A percentile compares a stretch with the other conserved stretches of the same genome.
These are phyloP conservation scores for Clitopilus passeckerianus DNA, from an alignment of 768 basidiomycete genomes.

Conservation along the genomic window DNA sequence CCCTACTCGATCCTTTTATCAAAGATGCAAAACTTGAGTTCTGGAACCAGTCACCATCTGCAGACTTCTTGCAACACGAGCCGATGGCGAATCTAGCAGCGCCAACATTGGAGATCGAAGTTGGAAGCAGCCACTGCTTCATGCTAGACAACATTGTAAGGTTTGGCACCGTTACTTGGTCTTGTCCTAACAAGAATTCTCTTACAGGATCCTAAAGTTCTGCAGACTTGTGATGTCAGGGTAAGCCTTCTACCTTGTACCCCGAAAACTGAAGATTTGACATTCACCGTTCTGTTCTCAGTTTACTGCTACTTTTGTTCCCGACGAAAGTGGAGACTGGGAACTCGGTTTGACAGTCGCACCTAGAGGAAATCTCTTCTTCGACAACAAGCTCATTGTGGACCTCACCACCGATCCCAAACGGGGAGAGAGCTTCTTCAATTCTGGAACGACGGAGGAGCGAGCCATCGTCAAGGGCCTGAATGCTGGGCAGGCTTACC, in stretches of 20 bases:
- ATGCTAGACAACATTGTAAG: slow-evolving; percentile 37
- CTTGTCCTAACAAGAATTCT: not conserved
- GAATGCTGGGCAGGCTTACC: slow-evolving; percentile 35
- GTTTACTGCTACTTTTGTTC: slow-evolving; percentile 40
- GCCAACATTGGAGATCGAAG: slow-evolving; percentile 32
- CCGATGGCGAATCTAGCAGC: slow-evolving; percentile 15
- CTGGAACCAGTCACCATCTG: slow-evolving; percentile 39
- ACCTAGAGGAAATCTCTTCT: slow-evolving; percentile 43
- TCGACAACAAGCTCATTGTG: slow-evolving; percentile 41
- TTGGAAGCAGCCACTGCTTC: slow-evolving; percentile 27
- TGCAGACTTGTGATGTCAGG: slow-evolving; percentile 33
- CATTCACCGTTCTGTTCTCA: slow-evolving; percentile 9
- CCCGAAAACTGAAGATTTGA: not conserved
- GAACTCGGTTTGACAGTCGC: slow-evolving; percentile 42
- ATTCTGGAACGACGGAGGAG: slow-evolving; percentile 35
- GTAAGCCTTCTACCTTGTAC: slow-evolving; percentile 20
- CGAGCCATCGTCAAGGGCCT: slow-evolving; percentile 28
- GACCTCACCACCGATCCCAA: slow-evolving; percentile 37
- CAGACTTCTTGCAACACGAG: slow-evolving; percentile 24
- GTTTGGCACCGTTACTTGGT: slow-evolving; percentile 6
- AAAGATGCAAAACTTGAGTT: slow-evolving; percentile 37
- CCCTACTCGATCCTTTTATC: slow-evolving; percentile 44
- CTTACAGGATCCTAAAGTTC: slow-evolving; percentile 34
- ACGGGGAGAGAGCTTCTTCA: slow-evolving; percentile 36
- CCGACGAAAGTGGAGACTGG: slow-evolving; percentile 48